phyloP scores from a whole-genome alignment of 2,329 filamentous ascomycete species.

The Cercospora nicotianae region DNA sequence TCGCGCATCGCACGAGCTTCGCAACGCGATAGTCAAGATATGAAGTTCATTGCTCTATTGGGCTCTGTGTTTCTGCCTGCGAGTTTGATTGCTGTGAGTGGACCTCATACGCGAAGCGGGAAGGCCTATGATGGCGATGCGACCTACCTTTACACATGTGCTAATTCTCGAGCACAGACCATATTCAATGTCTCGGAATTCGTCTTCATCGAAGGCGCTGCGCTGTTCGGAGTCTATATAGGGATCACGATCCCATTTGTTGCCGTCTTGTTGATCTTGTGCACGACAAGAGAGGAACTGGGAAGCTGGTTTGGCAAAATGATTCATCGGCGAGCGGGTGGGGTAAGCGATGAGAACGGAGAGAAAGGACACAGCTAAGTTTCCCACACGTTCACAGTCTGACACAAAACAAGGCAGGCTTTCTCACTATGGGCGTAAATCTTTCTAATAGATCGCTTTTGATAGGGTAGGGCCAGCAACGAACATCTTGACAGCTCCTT shows the following conservation, averaged over 20 bases:
- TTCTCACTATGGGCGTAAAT: too few relatives aligned
- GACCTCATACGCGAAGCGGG: background rate
- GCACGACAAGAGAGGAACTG: background rate
- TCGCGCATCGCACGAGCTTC: constrained; percentile 23
- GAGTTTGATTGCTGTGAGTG: constrained; percentile 5
- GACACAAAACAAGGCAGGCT: too few relatives aligned
- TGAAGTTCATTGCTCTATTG: constrained; percentile 29
- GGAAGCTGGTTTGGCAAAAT: background rate
- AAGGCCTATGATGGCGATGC: background rate
- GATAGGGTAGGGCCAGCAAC: too few relatives aligned
- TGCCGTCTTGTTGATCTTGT: background rate
- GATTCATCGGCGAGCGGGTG: background rate
- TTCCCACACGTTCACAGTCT: too few relatives aligned
- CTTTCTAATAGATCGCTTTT: too few relatives aligned
- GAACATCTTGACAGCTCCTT: too few relatives aligned
- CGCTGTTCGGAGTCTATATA: constrained; percentile 25
- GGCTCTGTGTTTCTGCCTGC: constrained; percentile 30
- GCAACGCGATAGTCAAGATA: constrained; percentile 27
- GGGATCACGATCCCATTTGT: constrained; percentile 19
- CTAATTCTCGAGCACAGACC: constrained; percentile 20
- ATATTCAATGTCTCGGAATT: constrained; percentile 26
- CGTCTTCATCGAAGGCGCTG: constrained; percentile 20
- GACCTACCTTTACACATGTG: constrained; percentile 7
- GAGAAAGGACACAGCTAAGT: background rate
- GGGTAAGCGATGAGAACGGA: background rate